phyloP scores from a whole-genome alignment of 352 stramenopile genomes.

The Phytophthora cryptogea region DNA sequence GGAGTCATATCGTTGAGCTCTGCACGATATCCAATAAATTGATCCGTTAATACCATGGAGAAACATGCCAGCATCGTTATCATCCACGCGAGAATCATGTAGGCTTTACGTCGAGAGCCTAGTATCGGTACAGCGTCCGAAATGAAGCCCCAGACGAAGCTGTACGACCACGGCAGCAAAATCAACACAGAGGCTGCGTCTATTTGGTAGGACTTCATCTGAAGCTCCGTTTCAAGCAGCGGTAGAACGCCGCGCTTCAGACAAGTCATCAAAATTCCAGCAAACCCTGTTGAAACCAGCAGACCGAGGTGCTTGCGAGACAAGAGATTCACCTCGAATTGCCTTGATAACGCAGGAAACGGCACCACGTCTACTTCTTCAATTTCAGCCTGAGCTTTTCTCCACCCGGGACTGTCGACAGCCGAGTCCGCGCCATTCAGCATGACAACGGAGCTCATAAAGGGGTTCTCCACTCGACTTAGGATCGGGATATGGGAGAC shows the following conservation, averaged over 20 bases:
- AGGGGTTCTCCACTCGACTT: slow-evolving; percentile 23
- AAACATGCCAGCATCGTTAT: slow-evolving; percentile 40
- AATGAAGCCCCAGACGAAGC: slow-evolving; percentile 81
- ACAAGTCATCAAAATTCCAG: slow-evolving; percentile 46
- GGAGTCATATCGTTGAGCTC: slow-evolving; percentile 26
- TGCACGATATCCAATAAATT: slow-evolving; percentile 29
- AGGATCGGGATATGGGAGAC: slow-evolving; percentile 33
- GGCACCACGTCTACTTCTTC: slow-evolving; percentile 1
- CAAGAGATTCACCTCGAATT: slow-evolving; percentile 31
- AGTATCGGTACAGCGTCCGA: slow-evolving; percentile 79
- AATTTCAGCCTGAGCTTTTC: slow-evolving; percentile 16
- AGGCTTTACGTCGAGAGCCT: slow-evolving; percentile 73
- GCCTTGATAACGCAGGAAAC: slow-evolving; percentile 33
- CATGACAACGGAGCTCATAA: slow-evolving; percentile 42
- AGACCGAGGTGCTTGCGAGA: slow-evolving; percentile 38
- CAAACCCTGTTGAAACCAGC: slow-evolving; percentile 42
- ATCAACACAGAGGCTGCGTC: slow-evolving; percentile 44
- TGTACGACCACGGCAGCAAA: slow-evolving; percentile 53
- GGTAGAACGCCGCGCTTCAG: slow-evolving; percentile 48
- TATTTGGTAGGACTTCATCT: slow-evolving; percentile 43
- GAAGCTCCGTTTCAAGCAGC: slow-evolving; percentile 41
- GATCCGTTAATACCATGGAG: slow-evolving; percentile 41
- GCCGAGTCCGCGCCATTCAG: slow-evolving; percentile 32
- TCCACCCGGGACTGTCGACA: slow-evolving; percentile 17
- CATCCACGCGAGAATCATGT: slow-evolving; percentile 75